Conservation (phyloP, 345 rosid genomes). For the Eucalyptus pauciflora region DNA sequence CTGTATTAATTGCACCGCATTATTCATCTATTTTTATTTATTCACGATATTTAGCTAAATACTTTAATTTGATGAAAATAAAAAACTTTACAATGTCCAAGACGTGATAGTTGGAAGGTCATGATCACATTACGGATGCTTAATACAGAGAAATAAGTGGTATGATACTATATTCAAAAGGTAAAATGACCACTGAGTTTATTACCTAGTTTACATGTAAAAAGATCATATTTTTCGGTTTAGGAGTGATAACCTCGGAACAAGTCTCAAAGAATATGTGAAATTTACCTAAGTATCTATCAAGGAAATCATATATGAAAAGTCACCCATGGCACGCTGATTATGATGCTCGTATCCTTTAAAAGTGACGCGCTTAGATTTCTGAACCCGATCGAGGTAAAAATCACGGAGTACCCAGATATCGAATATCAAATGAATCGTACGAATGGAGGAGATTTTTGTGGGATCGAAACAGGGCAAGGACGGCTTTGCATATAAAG, state of each 20-base stretch:
- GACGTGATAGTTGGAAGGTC: not conserved
- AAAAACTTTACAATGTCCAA: not conserved
- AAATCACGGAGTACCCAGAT: not conserved
- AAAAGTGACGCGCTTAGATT: not conserved
- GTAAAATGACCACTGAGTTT: not conserved
- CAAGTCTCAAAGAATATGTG: not conserved
- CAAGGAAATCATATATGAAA: not conserved
- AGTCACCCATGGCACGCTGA: not conserved
- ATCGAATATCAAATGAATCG: not conserved
- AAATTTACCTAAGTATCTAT: not conserved
- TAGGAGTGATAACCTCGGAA: not conserved
- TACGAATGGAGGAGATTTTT: not conserved
- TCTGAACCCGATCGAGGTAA: not conserved
- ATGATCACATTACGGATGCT: not conserved
- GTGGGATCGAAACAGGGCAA: not conserved
- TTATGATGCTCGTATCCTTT: not conserved
- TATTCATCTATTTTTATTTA: not conserved
- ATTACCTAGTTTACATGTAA: not conserved
- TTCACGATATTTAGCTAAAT: not conserved
- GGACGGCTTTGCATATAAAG: not conserved
- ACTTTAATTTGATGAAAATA: not conserved
- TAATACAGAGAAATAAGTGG: not conserved
- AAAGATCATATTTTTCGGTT: not conserved
- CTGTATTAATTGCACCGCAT: not conserved
- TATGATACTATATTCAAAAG: not conserved